Evolutionary conservation across 371 early-diverging fungal genomes (phyloP).

Genomic region (Umbelopsis sp.): DNA sequence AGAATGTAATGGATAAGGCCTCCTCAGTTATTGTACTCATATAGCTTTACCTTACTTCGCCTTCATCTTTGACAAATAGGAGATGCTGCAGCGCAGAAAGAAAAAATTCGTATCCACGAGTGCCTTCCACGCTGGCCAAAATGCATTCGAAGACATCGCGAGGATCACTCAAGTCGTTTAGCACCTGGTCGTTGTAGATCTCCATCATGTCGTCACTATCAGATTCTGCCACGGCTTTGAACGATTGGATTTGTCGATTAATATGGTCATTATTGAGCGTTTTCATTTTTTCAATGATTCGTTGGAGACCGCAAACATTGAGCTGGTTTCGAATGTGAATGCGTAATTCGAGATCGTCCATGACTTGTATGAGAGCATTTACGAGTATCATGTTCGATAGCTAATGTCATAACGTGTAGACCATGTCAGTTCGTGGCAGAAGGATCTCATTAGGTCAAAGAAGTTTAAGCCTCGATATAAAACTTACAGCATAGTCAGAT

Average conservation of each 20-base stretch:
- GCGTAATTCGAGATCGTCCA: conserved; percentile 78
- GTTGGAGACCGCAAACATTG: conserved; percentile 71
- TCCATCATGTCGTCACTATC: conserved; percentile 81
- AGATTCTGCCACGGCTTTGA: conserved; percentile 75
- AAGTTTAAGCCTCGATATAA: background rate
- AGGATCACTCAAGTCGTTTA: conserved; percentile 82
- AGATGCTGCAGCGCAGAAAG: conserved; percentile 79
- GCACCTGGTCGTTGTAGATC: conserved; percentile 72
- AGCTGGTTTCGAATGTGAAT: conserved; percentile 80
- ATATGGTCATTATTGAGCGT: conserved; percentile 72
- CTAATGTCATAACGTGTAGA: conserved; percentile 24
- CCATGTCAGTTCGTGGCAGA: no score
- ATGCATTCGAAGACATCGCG: conserved; percentile 79
- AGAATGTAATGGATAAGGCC: no score
- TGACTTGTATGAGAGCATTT: conserved; percentile 78
- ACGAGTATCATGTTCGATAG: conserved; percentile 84
- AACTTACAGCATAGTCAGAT: conserved; percentile 73
- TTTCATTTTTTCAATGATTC: conserved; percentile 77
- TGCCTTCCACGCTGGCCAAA: conserved; percentile 72
- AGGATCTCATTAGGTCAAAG: no score
- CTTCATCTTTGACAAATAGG: conserved; percentile 73
- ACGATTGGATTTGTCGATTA: conserved; percentile 76
- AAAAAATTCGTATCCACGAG: conserved; percentile 78
- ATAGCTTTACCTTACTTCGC: conserved; percentile 42
- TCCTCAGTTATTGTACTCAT: no score